Conservation (phyloP, 768 basidiomycete genomes). For the Lactarius tabidus region DNA sequence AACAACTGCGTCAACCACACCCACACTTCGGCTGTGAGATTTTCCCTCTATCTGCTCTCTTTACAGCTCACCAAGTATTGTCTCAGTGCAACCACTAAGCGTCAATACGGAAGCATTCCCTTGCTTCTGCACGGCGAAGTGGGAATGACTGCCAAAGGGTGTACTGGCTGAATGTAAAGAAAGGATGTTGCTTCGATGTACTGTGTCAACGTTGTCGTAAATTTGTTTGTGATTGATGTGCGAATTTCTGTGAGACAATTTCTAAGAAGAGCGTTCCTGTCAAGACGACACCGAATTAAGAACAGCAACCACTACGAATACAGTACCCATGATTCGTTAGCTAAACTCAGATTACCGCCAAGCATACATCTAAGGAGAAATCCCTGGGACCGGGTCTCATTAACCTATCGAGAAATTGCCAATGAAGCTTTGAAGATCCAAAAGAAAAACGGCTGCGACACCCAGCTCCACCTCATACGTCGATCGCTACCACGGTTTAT, state of each 20-base stretch:
- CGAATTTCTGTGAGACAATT: background rate
- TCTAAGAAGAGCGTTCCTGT: too few relatives aligned
- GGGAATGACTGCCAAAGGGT: background rate
- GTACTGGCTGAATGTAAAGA: background rate
- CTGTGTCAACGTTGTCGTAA: background rate
- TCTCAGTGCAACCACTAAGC: background rate
- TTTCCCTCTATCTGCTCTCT: background rate
- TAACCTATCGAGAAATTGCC: too few relatives aligned
- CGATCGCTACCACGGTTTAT: too few relatives aligned
- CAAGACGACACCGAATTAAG: background rate
- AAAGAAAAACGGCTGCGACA: too few relatives aligned
- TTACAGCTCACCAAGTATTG: background rate
- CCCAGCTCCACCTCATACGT: too few relatives aligned
- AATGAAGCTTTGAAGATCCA: too few relatives aligned
- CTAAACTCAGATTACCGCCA: background rate
- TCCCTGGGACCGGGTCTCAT: too few relatives aligned
- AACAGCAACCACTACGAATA: background rate
- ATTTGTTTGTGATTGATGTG: background rate
- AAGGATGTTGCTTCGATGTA: background rate
- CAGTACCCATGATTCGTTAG: background rate
- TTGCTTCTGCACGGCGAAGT: background rate
- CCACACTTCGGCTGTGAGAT: background rate
- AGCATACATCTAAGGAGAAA: background rate
- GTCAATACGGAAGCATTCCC: background rate
- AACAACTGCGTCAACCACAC: constrained; percentile 15